Evolutionary conservation across 1,139 yeast genomes (phyloP).

Genomic region (Hyphopichia pseudoburtonii): DNA sequence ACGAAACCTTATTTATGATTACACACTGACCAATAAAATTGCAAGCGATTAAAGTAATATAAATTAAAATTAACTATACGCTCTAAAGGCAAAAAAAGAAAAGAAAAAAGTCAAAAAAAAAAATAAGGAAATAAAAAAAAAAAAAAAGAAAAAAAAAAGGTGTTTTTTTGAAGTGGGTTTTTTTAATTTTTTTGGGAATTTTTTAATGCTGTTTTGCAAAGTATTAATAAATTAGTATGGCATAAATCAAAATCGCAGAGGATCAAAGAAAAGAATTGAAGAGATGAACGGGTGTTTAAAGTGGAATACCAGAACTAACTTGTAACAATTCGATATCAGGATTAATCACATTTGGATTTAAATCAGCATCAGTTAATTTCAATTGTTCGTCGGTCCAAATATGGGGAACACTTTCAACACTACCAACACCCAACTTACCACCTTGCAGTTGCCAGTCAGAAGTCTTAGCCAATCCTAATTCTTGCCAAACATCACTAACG

Average conservation of each 20-base stretch:
- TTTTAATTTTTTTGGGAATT: neutral
- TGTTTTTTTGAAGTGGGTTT: neutral
- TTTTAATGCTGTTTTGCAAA: neutral
- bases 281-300: neutral
- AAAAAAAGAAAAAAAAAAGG: neutral
- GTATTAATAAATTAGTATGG: neutral
- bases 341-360: conserved; percentile 63
- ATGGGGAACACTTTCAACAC: conserved; percentile 46
- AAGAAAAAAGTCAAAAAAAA: neutral
- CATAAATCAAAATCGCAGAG: neutral
- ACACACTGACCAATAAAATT: too few species aligned
- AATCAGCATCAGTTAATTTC: conserved; percentile 55
- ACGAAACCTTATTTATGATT: too few species aligned
- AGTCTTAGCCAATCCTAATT: conserved; percentile 72
- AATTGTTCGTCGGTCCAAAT: conserved; percentile 89
- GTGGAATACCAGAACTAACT: conserved; percentile 60
- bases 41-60: too few species aligned
- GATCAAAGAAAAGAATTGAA: neutral
- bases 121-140: neutral
- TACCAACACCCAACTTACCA: conserved; percentile 89
- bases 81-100: neutral
- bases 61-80: neutral
- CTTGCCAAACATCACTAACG: conserved; percentile 76
- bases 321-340: conserved; percentile 61
- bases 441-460: conserved; percentile 77